Evolutionary conservation across 139 green algal genomes (phyloP).

Genomic region (Trebouxia sp.): DNA sequence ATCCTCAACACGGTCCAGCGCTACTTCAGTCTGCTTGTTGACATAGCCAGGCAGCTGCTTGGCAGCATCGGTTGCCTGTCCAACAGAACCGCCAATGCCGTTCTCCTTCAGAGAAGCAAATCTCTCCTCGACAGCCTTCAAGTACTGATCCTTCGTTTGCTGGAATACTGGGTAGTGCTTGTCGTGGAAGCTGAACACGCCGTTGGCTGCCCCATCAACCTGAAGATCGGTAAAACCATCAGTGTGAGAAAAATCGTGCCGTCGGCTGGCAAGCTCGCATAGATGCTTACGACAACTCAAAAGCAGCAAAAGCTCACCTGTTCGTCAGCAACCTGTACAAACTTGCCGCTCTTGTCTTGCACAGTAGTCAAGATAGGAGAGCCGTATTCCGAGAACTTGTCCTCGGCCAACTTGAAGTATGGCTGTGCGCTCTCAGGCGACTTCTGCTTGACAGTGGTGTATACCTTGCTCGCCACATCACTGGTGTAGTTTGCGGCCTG

Average conservation of each 20-base stretch:
- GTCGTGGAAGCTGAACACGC: slow-evolving; percentile 32
- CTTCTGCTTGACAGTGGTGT: slow-evolving; percentile 10
- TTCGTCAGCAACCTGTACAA: slow-evolving; percentile 25
- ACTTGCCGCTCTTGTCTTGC: slow-evolving; percentile 25
- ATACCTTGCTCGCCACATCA: slow-evolving; percentile 20
- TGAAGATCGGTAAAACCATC: too few species aligned
- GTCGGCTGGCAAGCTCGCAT: too few species aligned
- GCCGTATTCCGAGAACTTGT: slow-evolving; percentile 7
- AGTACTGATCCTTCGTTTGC: slow-evolving; percentile 45
- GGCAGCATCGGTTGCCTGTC: slow-evolving; percentile 46
- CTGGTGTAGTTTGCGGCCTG: slow-evolving; percentile 26
- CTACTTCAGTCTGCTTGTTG: slow-evolving; percentile 26
- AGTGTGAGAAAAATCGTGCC: background rate
- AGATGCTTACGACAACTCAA: too few species aligned
- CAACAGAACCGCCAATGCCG: slow-evolving; percentile 42
- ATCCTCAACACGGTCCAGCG: slow-evolving; percentile 2
- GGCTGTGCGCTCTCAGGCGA: slow-evolving; percentile 4
- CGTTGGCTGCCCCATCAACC: slow-evolving; percentile 16
- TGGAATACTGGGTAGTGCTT: slow-evolving; percentile 49
- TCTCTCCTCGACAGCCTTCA: slow-evolving; percentile 51
- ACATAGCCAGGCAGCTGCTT: slow-evolving; percentile 39
- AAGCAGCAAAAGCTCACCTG: slow-evolving; percentile 16
- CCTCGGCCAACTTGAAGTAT: background rate
- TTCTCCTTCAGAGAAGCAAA: slow-evolving; percentile 49
- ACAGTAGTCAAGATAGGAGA: slow-evolving; percentile 19